A percentile compares a stretch with the other conserved stretches of the same genome.
These are phyloP conservation scores for Dendrocalamus latiflorus DNA, from an alignment of 202 grass and related monocot species.

Conservation along the genomic window DNA sequence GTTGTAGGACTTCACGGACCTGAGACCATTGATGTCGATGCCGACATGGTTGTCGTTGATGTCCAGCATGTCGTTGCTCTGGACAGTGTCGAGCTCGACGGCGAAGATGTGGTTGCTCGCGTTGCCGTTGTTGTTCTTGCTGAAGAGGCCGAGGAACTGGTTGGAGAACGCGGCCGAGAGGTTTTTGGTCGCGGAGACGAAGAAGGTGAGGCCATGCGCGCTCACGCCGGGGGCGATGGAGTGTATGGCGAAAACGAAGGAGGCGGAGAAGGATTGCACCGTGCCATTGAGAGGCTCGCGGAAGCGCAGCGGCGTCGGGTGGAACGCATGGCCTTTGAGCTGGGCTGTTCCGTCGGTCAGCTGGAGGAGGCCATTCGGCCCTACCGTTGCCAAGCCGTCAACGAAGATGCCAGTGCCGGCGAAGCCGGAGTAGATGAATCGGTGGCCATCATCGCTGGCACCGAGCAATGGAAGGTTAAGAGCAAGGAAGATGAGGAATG, in stretches of 20 bases:
- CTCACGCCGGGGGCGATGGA: not conserved
- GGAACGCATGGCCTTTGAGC: constrained; percentile 19
- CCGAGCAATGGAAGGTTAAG: not conserved
- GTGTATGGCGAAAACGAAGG: constrained; percentile 22
- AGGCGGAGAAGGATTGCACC: constrained; percentile 4
- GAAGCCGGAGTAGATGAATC: constrained; percentile 16
- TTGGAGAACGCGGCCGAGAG: not conserved
- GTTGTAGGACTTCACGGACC: not conserved
- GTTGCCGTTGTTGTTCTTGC: not conserved
- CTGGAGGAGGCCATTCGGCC: not conserved
- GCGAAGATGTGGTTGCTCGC: too few relatives aligned
- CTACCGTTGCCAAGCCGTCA: not conserved
- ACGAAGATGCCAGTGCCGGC: not conserved
- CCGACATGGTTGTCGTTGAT: not conserved
- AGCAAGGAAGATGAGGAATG: not conserved
- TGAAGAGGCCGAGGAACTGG: constrained; percentile 26
- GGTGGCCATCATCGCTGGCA: not conserved
- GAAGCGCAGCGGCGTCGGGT: constrained; percentile 3
- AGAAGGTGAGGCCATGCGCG: constrained; percentile 3
- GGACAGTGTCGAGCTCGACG: constrained; percentile 6
- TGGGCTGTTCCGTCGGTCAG: constrained; percentile 18
- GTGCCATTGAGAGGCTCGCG: not conserved
- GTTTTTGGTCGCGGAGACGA: not conserved
- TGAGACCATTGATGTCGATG: not conserved
- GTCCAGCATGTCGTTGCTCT: constrained; percentile 6